Evolutionary conservation across 345 rosid species (phyloP).

Genomic region (Iberis pinnata): DNA sequence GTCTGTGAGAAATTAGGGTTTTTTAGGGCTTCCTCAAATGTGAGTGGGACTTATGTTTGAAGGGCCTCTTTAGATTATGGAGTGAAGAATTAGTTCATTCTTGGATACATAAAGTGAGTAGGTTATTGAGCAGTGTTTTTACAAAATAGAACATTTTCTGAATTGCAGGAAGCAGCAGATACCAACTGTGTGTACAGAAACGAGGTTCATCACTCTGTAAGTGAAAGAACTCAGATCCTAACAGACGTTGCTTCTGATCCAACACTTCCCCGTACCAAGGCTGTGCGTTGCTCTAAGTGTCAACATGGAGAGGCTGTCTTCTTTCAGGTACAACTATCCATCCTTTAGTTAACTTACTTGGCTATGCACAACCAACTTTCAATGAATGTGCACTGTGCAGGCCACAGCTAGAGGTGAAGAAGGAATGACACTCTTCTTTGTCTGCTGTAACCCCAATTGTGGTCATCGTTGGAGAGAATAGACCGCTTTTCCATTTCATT

Average conservation of each 20-base stretch:
- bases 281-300: conserved; percentile 49
- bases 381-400: conserved; percentile 41
- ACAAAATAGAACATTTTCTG: too few species aligned
- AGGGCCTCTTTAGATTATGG: too few species aligned
- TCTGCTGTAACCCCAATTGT: conserved; percentile 87
- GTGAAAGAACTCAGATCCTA: conserved; percentile 62
- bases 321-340: conserved; percentile 53
- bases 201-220: conserved; percentile 64
- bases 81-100: too few species aligned
- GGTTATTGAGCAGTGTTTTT: too few species aligned
- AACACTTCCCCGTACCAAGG: conserved; percentile 77
- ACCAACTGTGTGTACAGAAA: conserved; percentile 63
- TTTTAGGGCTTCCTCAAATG: not conserved
- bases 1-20: conserved; percentile 20
- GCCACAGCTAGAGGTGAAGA: conserved; percentile 91
- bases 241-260: conserved; percentile 79
- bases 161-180: conserved; percentile 66
- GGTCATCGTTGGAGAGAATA: conserved; percentile 79
- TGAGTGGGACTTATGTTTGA: too few species aligned
- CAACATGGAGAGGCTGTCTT: conserved; percentile 65
- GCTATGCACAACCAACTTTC: too few species aligned
- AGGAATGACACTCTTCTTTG: conserved; percentile 87
- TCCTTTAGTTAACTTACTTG: too few species aligned
- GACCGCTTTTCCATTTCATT: too few species aligned
- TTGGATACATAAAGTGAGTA: too few species aligned